phyloP scores from a whole-genome alignment of 768 basidiomycete species.

The Hebeloma cylindrosporum region DNA sequence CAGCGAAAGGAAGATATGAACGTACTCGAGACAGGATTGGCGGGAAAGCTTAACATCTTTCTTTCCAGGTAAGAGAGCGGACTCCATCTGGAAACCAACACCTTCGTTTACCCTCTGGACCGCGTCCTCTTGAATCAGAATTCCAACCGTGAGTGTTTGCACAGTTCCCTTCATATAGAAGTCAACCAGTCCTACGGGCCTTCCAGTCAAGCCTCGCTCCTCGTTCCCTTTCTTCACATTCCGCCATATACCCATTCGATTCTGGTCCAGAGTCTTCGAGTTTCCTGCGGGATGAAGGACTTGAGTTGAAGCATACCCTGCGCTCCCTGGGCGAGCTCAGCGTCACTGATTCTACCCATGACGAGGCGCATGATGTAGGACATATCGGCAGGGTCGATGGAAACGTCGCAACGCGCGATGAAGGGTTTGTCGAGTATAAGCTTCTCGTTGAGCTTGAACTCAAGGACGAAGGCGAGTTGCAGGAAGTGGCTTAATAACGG shows the following conservation, averaged over 20 bases:
- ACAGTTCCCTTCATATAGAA: neutral
- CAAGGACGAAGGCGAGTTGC: neutral
- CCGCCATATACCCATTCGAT: conserved; percentile 8
- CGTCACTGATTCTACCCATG: neutral
- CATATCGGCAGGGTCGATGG: conserved; percentile 8
- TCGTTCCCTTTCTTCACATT: neutral
- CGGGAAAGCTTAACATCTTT: neutral
- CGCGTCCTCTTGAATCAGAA: neutral
- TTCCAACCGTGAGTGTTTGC: neutral
- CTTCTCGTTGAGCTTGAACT: neutral
- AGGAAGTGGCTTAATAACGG: neutral
- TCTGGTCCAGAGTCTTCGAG: neutral
- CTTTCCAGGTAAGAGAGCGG: neutral
- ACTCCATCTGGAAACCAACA: conserved; percentile 1
- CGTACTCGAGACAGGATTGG: conserved; percentile 9
- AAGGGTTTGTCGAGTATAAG: conserved; percentile 1
- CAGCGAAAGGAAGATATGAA: neutral
- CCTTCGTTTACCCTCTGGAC: neutral
- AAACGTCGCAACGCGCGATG: conserved; percentile 1
- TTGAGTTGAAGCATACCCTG: conserved; percentile 10
- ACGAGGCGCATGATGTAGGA: neutral
- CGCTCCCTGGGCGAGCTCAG: neutral
- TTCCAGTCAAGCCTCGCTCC: neutral
- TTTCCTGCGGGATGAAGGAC: neutral
- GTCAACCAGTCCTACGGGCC: neutral